Conservation (phyloP, 805 yeast genomes). For the Wickerhamiella vanderwaltii region DNA sequence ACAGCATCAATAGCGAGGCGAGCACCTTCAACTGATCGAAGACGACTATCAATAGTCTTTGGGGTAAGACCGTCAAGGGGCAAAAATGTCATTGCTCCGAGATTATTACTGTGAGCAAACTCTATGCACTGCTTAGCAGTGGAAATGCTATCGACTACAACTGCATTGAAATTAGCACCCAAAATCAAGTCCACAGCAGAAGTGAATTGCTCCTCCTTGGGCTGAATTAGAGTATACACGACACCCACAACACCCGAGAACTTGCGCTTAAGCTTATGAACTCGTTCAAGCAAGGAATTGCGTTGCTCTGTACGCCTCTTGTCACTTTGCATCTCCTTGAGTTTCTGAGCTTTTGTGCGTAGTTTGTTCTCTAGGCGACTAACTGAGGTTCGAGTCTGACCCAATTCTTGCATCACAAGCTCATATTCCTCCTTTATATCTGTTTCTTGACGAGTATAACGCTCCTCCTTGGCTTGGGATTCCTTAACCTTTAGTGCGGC, state of each 20-base stretch:
- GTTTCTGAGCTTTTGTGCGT: constrained; percentile 43
- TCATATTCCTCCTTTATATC: constrained; percentile 14
- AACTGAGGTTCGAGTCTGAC: constrained; percentile 2
- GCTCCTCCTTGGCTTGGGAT: constrained; percentile 5
- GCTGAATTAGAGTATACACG: constrained; percentile 66
- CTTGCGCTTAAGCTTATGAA: constrained; percentile 53
- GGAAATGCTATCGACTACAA: constrained; percentile 62
- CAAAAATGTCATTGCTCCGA: constrained; percentile 76
- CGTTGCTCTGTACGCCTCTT: constrained; percentile 68
- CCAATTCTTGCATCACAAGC: constrained; percentile 21
- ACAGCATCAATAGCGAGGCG: constrained; percentile 65
- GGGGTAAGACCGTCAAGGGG: constrained; percentile 71
- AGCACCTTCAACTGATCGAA: constrained; percentile 39
- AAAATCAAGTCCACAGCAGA: constrained; percentile 36
- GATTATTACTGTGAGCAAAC: constrained; percentile 69
- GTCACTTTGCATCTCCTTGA: constrained; percentile 64
- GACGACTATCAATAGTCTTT: constrained; percentile 38
- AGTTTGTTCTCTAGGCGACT: constrained; percentile 43
- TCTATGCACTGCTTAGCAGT: constrained; percentile 68
- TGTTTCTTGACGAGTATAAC: background rate
- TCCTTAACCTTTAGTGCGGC: constrained; percentile 6
- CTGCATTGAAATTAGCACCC: constrained; percentile 69
- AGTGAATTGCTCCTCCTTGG: constrained; percentile 30
- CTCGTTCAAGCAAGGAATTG: constrained; percentile 57
- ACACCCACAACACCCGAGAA: constrained; percentile 79